Evolutionary conservation across 306 rosid species (phyloP).

Genomic region (Sicyos baderoa): DNA sequence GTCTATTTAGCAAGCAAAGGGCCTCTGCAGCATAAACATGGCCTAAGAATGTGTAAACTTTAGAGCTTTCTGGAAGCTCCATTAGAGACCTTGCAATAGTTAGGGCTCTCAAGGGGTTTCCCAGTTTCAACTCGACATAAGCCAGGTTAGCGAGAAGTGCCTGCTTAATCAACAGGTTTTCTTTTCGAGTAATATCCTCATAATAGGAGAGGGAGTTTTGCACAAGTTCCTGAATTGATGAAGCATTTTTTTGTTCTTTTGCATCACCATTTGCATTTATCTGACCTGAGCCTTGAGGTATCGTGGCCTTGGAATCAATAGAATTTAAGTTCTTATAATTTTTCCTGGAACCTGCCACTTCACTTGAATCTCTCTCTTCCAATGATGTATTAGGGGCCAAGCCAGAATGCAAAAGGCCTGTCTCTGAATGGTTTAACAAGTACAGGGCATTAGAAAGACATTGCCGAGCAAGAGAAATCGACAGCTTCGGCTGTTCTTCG

Average conservation of each 20-base stretch:
- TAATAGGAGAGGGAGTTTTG: slow-evolving; percentile 71
- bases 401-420: slow-evolving; percentile 38
- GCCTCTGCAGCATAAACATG: slow-evolving; percentile 92
- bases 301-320: slow-evolving; percentile 46
- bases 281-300: slow-evolving; percentile 50
- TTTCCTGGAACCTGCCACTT: slow-evolving; percentile 42
- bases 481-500: slow-evolving; percentile 62
- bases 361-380: slow-evolving; percentile 61
- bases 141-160: slow-evolving; percentile 84
- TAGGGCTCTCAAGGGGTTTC: slow-evolving; percentile 70
- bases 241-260: slow-evolving; percentile 77
- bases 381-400: slow-evolving; percentile 51
- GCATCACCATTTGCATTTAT: slow-evolving; percentile 63
- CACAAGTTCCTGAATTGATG: slow-evolving; percentile 65
- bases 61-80: slow-evolving; percentile 79
- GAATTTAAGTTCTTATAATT: slow-evolving; percentile 46
- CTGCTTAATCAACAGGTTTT: slow-evolving; percentile 70
- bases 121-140: slow-evolving; percentile 81
- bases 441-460: slow-evolving; percentile 64
- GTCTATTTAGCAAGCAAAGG: slow-evolving; percentile 75
- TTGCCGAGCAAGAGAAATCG: slow-evolving; percentile 71
- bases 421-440: slow-evolving; percentile 49
- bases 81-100: slow-evolving; percentile 53
- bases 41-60: slow-evolving; percentile 70
- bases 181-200: slow-evolving; percentile 54